phyloP scores from a whole-genome alignment of 2,329 filamentous ascomycete species.

The Sphaceloma murrayae region DNA sequence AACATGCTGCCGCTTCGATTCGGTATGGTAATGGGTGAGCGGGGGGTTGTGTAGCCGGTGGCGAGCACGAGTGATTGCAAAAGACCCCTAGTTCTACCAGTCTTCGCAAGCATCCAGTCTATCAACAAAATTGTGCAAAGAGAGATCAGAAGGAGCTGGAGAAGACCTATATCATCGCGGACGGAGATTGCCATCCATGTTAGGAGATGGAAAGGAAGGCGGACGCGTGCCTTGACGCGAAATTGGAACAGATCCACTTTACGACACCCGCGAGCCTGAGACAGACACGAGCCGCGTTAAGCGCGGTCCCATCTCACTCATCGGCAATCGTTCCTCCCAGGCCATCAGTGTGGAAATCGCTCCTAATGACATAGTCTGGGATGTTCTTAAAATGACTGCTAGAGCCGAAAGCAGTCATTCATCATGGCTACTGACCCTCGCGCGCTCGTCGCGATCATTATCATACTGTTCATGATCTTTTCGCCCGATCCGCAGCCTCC shows the following conservation, averaged over 20 bases:
- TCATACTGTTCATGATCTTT: constrained; percentile 46
- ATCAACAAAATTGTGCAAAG: not conserved
- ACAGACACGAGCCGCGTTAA: constrained; percentile 9
- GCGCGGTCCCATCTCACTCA: not conserved
- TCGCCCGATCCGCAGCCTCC: constrained; percentile 36
- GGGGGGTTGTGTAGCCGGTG: not conserved
- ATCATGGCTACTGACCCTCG: constrained; percentile 11
- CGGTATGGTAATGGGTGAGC: not conserved
- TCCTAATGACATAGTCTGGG: not conserved
- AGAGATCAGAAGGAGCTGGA: not conserved
- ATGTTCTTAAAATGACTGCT: not conserved
- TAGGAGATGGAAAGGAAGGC: not conserved
- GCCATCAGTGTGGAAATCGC: not conserved
- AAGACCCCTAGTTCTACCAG: constrained; percentile 12
- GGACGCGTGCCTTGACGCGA: constrained; percentile 8
- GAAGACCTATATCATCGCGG: constrained; percentile 4
- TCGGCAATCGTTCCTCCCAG: not conserved
- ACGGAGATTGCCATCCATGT: constrained; percentile 13
- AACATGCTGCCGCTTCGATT: no score
- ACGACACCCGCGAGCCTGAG: not conserved
- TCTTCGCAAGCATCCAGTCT: constrained; percentile 14
- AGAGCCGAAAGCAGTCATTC: not conserved
- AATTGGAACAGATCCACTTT: constrained; percentile 7
- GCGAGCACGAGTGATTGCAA: constrained; percentile 12
- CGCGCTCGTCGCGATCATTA: constrained; percentile 35